Conservation (phyloP, 2,329 filamentous ascomycete species). For the Metarhizium album region DNA sequence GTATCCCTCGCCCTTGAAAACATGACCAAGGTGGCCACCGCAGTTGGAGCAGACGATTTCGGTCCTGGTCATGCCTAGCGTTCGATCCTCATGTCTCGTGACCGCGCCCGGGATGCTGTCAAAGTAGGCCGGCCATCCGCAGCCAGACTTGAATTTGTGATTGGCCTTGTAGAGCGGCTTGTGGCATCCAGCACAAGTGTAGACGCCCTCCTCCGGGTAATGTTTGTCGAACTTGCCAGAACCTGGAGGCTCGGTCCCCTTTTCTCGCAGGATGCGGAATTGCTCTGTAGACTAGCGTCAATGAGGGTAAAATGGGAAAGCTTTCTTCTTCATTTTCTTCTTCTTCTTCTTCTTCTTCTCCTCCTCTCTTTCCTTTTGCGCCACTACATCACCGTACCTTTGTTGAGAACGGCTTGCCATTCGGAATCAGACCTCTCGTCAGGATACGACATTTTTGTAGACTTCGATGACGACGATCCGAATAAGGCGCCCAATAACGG, state of each 20-base stretch:
- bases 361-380: neutral
- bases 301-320: neutral
- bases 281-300: constrained; percentile 53
- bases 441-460: constrained; percentile 61
- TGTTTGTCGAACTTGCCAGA: constrained; percentile 85
- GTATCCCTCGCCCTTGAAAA: constrained; percentile 85
- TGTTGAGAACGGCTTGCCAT: constrained; percentile 76
- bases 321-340: too few species aligned
- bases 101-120: constrained; percentile 90
- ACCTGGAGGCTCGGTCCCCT: constrained; percentile 77
- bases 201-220: constrained; percentile 63
- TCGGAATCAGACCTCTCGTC: constrained; percentile 71
- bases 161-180: constrained; percentile 84
- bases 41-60: constrained; percentile 95
- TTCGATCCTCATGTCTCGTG: constrained; percentile 63
- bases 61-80: constrained; percentile 72
- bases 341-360: too few species aligned
- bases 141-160: constrained; percentile 94
- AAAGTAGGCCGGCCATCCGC: constrained; percentile 97
- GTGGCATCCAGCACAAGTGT: constrained; percentile 77
- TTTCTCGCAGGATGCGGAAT: constrained; percentile 84
- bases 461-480: constrained; percentile 44
- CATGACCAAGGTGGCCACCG: constrained; percentile 87
- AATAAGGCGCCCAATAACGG: constrained; percentile 73
- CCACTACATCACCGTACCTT: constrained; percentile 22